Evolutionary conservation across 805 yeast species (phyloP).

Genomic region (Ogataea trehalophila): DNA sequence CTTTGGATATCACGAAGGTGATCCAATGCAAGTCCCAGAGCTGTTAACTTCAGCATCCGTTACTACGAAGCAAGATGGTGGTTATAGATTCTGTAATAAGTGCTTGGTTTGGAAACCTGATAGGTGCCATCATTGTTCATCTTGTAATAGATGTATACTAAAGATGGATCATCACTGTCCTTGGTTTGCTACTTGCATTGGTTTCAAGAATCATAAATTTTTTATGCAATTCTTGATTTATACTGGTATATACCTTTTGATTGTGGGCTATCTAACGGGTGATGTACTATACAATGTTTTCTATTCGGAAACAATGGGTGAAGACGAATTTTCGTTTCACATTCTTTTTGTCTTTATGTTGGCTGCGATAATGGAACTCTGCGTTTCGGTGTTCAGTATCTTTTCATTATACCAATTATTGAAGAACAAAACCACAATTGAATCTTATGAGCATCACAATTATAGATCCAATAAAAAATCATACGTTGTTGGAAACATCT

Average conservation of each 20-base stretch:
- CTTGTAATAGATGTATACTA: constrained; percentile 42
- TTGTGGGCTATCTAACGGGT: constrained; percentile 38
- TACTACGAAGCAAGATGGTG: constrained; percentile 51
- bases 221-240: constrained; percentile 71
- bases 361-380: constrained; percentile 47
- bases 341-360: constrained; percentile 56
- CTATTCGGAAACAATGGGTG: constrained; percentile 13
- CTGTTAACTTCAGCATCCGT: constrained; percentile 36
- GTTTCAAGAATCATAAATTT: constrained; percentile 72
- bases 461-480: constrained; percentile 39
- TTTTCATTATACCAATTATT: constrained; percentile 57
- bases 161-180: constrained; percentile 70
- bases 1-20: constrained; percentile 14
- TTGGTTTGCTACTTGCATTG: constrained; percentile 89
- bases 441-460: constrained; percentile 55
- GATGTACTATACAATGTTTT: constrained; percentile 47
- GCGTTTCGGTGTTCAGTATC: constrained; percentile 51
- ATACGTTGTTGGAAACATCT: constrained; percentile 56
- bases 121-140: constrained; percentile 53
- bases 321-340: constrained; percentile 47
- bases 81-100: constrained; percentile 53
- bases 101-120: constrained; percentile 59
- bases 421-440: constrained; percentile 76
- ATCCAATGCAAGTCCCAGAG: constrained; percentile 36
- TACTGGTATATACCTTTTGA: constrained; percentile 41